Evolutionary conservation across 257 asterid species (phyloP), one percentile per base, ranked within the genome.

Genomic region (Nyctanthes arbortristis): DNA sequence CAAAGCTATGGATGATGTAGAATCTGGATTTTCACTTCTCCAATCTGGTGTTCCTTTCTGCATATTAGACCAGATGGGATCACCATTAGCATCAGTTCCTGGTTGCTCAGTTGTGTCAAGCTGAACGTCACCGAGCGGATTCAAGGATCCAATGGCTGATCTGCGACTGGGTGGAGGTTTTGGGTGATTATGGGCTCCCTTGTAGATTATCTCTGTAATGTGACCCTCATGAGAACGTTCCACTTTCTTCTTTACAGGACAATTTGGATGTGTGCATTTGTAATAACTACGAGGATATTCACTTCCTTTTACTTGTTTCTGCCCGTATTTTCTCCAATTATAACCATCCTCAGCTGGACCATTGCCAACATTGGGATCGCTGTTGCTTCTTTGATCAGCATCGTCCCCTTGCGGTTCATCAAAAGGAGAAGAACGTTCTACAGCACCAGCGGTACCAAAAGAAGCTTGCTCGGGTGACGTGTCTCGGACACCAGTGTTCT

Each of bases 281-380:
- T 82, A 92, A 72, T 92, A 92, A 69, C 97, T 92, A n/a, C 96
- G 80, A 5, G 97, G 97, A 80, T 68, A 89, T 71, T 84, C 92
- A 14, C 97, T 92, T 35, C 97, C 96, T 73, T 85, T 89, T 27
- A 92, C 96, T 35, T 87, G 96, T 69, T 92, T 92, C 78, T 92
- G 97, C 59, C 97, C 97, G 11, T 92, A 92, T 69, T 92, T 91
- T 73, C 92, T 79, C 97, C 97, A 91, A 63, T 84, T 89, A 62
- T 77, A 89, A 63, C 95, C 96, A 67, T 91, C 97, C 24, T 87
- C 96, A 30, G 81, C 84, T 4, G 85, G 85, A 71, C 80, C 74
- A 56, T 89, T 88, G 37, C 75, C 84, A 68, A 36, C 64, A 71
- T 71, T 75, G 79, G 75, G 81, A 78, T 89, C 90, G 70, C 76